Conservation (phyloP, 805 yeast genomes). For the Kazachstania martiniae region DNA sequence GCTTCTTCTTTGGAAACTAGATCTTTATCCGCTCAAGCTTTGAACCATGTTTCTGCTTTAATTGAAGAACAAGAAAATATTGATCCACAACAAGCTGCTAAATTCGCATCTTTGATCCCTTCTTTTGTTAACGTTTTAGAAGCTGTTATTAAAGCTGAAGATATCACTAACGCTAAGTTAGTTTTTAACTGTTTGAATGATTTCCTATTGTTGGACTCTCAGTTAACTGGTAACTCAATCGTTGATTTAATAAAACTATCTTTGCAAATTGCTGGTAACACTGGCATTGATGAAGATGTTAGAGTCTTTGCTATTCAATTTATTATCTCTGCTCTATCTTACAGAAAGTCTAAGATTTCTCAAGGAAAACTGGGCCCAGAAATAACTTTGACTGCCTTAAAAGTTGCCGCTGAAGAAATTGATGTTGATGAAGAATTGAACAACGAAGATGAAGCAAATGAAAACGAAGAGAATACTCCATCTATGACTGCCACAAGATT, state of each 20-base stretch:
- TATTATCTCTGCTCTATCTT: slow-evolving; percentile 64
- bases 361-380: slow-evolving; percentile 77
- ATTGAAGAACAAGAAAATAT: slow-evolving; percentile 49
- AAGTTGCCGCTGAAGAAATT: slow-evolving; percentile 72
- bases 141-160: slow-evolving; percentile 60
- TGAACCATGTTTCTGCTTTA: slow-evolving; percentile 54
- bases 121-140: slow-evolving; percentile 71
- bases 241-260: slow-evolving; percentile 59
- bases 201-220: slow-evolving; percentile 63
- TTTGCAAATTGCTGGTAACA: slow-evolving; percentile 62
- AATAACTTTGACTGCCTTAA: slow-evolving; percentile 61
- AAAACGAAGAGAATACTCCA: slow-evolving; percentile 84
- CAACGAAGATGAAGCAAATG: slow-evolving; percentile 81
- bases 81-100: slow-evolving; percentile 35
- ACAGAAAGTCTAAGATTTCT: slow-evolving; percentile 70
- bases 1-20: slow-evolving; percentile 59
- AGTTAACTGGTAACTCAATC: slow-evolving; percentile 67
- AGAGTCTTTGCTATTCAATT: slow-evolving; percentile 79
- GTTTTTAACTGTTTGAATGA: slow-evolving; percentile 81
- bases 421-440: slow-evolving; percentile 66
- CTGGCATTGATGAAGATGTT: slow-evolving; percentile 62
- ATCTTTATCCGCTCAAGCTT: slow-evolving; percentile 70
- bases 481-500: slow-evolving; percentile 68
- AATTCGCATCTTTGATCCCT: slow-evolving; percentile 63
- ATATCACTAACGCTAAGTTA: slow-evolving; percentile 57